These are phyloP conservation scores for Epichloe sp. DNA, from an alignment of 2,329 filamentous ascomycete species.

Conservation along the genomic window DNA sequence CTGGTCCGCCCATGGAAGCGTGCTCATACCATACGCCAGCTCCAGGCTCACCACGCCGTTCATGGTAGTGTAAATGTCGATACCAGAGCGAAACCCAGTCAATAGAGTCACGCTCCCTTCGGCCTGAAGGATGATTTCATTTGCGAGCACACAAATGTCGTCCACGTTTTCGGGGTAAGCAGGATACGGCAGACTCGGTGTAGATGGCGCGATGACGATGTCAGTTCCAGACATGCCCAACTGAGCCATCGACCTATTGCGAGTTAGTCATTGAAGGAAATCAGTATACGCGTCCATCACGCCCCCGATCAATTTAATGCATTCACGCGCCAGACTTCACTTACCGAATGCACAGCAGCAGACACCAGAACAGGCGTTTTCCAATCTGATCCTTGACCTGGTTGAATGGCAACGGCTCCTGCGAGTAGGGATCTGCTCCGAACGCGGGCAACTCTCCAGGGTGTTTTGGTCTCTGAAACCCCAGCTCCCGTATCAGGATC, in stretches of 20 bases:
- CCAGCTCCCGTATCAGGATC: slow-evolving; percentile 54
- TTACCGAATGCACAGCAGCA: slow-evolving; percentile 60
- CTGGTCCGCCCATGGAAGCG: slow-evolving; percentile 68
- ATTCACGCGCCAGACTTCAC: not conserved
- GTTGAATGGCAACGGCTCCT: slow-evolving; percentile 40
- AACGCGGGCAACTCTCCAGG: slow-evolving; percentile 25
- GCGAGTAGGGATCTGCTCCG: slow-evolving; percentile 25
- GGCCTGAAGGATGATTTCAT: slow-evolving; percentile 58
- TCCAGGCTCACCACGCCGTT: slow-evolving; percentile 68
- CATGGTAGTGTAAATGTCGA: slow-evolving; percentile 69
- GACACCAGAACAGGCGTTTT: slow-evolving; percentile 73
- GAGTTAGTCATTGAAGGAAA: not conserved
- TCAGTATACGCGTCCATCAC: not conserved
- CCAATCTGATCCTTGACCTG: slow-evolving; percentile 61
- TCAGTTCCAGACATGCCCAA: slow-evolving; percentile 60
- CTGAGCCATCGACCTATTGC: slow-evolving; percentile 57
- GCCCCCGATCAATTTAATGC: not conserved
- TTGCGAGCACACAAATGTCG: slow-evolving; percentile 64
- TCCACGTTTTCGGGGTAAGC: slow-evolving; percentile 72
- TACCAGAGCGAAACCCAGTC: slow-evolving; percentile 68
- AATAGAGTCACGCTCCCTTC: slow-evolving; percentile 55
- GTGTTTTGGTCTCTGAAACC: slow-evolving; percentile 45
- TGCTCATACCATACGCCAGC: slow-evolving; percentile 66
- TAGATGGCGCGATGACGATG: slow-evolving; percentile 63
- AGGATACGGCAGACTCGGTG: slow-evolving; percentile 62